phyloP scores from a whole-genome alignment of 371 early-diverging fungal species.

The Haplosporangium sp. region DNA sequence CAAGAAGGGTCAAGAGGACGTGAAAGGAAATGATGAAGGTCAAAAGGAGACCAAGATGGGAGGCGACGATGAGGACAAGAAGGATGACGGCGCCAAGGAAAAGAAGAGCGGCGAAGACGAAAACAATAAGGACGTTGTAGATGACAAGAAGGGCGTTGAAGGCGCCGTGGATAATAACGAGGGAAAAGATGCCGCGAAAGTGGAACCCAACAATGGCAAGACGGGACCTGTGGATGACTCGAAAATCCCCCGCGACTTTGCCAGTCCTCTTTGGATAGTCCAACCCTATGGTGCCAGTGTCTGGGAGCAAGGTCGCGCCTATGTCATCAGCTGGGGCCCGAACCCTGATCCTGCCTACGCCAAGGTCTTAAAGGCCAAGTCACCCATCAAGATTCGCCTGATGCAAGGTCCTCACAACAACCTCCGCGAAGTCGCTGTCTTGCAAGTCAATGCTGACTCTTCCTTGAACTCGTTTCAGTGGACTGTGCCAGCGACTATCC shows the following conservation, averaged over 20 bases:
- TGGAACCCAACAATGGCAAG: neutral
- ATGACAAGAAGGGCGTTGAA: slow-evolving; percentile 1
- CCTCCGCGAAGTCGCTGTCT: slow-evolving; percentile 23
- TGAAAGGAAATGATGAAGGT: neutral
- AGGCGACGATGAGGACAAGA: neutral
- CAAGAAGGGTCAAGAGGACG: neutral
- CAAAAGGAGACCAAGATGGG: slow-evolving; percentile 7
- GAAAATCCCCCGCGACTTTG: slow-evolving; percentile 14
- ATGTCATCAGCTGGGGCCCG: slow-evolving; percentile 52
- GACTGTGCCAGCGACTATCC: slow-evolving; percentile 25
- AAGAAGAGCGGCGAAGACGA: neutral
- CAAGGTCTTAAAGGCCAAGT: slow-evolving; percentile 23
- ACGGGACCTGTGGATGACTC: neutral
- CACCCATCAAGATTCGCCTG: slow-evolving; percentile 28
- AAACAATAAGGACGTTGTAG: neutral
- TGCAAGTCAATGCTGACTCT: slow-evolving; percentile 17
- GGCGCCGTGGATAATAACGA: neutral
- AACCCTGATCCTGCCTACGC: slow-evolving; percentile 40
- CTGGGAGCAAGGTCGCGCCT: slow-evolving; percentile 48
- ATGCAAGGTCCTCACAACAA: slow-evolving; percentile 36
- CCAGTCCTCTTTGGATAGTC: slow-evolving; percentile 48
- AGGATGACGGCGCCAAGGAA: neutral
- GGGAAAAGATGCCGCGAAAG: neutral
- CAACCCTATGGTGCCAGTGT: slow-evolving; percentile 44
- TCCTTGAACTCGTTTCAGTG: slow-evolving; percentile 33